Base-by-base conservation (phyloP, 805 yeast genomes). In the Candida orba region DNA sequence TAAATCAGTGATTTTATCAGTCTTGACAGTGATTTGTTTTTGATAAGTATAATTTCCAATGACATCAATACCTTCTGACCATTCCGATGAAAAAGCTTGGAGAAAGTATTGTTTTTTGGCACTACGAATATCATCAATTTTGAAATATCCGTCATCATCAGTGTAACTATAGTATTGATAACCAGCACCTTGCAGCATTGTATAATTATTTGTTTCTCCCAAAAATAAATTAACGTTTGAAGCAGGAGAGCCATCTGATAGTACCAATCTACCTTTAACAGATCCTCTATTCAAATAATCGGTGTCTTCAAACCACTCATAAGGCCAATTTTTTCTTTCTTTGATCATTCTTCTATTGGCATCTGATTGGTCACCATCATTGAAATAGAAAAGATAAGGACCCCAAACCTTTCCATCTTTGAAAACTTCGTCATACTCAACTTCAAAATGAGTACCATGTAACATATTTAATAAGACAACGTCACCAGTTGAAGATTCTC, bases 371-470 rank as follows among this genome's bases (percentile, higher is more conserved):
- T 39, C 42, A 33, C 42, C 42, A 33, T 39, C 42, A 18, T 39
- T 39, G 33, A 39, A 39, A 13, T 39, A 39, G 23, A 22, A 39
- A 14, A 39, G 32, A 29, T 22, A 39, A 29, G 42, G 42, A 24
- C 42, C 42, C 42, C 42, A 39, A 13, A 34, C 33, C 27, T 39
- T 39, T 12, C 42, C 42, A 17, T 39, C 42, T 5, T 7, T 13
- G 10, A 39, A 39, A 24, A 13, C 6, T 27, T 39, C 42, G 24
- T n/a, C 37, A 15, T 32, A 14, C 27, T 39, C 33, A 18, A 39
- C 37, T 20, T 39, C 42, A 15, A 39, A 39, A 27, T 39, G 42
- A n/a, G 42, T 39, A 25, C 42, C 42, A 33, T 39, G 42, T 18
- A 39, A 18, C 42, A 39, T 39, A n/a, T 39, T 39, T 5, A 39